These are phyloP conservation scores for Umbelopsis ramanniana DNA, from an alignment of 192 early-diverging fungal species.

Conservation along the genomic window DNA sequence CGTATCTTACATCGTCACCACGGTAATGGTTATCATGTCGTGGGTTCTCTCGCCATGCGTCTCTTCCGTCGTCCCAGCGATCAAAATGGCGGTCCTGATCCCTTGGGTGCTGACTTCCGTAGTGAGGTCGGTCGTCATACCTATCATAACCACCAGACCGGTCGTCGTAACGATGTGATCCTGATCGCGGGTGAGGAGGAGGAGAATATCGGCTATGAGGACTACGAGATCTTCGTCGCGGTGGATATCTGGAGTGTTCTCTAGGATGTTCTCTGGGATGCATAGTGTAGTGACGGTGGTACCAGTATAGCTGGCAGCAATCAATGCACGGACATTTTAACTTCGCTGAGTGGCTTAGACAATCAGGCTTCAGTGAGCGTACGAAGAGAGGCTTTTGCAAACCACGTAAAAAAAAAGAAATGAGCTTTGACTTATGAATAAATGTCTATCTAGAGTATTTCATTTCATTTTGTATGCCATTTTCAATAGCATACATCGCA, in stretches of 20 bases:
- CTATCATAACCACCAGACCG: background rate
- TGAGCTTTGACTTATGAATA: too few relatives aligned
- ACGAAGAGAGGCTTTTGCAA: too few relatives aligned
- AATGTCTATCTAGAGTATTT: too few relatives aligned
- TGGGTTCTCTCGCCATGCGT: background rate
- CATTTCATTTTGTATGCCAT: too few relatives aligned
- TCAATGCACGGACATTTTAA: background rate
- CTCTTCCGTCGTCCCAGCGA: constrained; percentile 26
- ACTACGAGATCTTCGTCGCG: constrained; percentile 5
- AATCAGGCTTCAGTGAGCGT: too few relatives aligned
- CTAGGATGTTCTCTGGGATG: background rate
- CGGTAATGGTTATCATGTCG: constrained; percentile 11
- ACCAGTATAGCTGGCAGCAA: background rate
- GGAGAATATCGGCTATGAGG: constrained; percentile 4
- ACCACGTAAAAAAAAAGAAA: too few relatives aligned
- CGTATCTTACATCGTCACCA: constrained; percentile 21
- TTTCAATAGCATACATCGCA: too few relatives aligned
- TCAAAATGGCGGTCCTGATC: constrained; percentile 22
- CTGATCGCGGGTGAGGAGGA: background rate
- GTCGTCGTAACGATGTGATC: background rate
- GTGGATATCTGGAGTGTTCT: background rate
- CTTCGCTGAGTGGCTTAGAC: background rate
- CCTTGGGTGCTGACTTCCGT: background rate
- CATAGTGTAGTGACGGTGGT: background rate
- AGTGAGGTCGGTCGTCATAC: background rate